Evolutionary conservation across 169 alveolate genomes (phyloP), one percentile per base, ranked within the genome.

Genomic region (Cystoisospora suis): DNA sequence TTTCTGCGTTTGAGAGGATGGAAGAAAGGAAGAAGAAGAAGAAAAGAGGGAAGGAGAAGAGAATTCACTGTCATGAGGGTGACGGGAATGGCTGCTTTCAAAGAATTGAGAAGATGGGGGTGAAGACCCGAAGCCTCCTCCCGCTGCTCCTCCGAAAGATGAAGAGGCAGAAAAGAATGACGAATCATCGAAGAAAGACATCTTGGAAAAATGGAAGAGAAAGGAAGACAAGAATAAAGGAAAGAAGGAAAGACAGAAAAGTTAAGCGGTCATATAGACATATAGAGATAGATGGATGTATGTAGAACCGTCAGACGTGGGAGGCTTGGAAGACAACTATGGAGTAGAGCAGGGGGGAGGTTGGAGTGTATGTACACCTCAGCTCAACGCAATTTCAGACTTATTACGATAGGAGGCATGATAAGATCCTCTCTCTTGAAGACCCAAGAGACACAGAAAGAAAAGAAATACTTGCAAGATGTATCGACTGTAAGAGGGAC

Each of bases 171-270:
- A 72, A 36, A 34, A 34, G 42, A 34, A 23, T 56, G 83, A 72
- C 1, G 83, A 72, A 53, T 72, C 83, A 53, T 72, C 83, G 56
- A 72, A 72, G 23, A 72, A 72, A 20, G 83, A n/a, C 83, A 72
- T 72, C 5, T 29, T 36, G 83, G 34, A 6, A 36, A 65, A n/a
- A n/a, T 15, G 77, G 3, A 44, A 17, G n/a, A 44, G 77, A n/a
- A 17, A 12, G 4, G 2, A 44, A 12, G 42, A 65, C 12, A 65
- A 36, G n/a, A 36, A 6, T 1, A 1, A 2, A 27, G 77, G n/a
- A 3, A 65, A 5, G 44, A 6, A 4, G 34, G 44, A 65, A 44
- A n/a, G 77, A 20, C 27, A 58, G 29, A 34, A 65, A 4, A n/a
- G n/a, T 36, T 7, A 44, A 20, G 77, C 42, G 36, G 42, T 36